Evolutionary conservation across 306 rosid genomes (phyloP).

Genomic region (Abrus precatorius): DNA sequence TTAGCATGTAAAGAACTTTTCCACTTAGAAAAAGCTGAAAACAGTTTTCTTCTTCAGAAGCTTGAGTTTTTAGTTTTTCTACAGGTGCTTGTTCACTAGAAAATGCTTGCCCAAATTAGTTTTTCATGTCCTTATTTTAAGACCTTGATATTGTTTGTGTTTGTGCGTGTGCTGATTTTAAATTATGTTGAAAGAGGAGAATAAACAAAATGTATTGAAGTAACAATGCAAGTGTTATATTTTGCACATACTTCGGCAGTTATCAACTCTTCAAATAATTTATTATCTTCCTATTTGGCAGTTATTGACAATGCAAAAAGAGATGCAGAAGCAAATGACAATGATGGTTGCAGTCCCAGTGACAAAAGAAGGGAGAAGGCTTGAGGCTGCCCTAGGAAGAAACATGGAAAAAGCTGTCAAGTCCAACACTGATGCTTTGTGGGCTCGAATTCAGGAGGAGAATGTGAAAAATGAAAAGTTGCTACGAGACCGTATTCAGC

Average conservation of each 20-base stretch:
- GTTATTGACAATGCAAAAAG: constrained; percentile 84
- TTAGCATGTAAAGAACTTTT: neutral
- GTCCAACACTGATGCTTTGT: constrained; percentile 80
- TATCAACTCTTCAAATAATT: constrained; percentile 31
- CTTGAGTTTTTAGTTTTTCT: constrained; percentile 26
- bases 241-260: constrained; percentile 32
- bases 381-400: constrained; percentile 82
- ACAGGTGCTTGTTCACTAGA: constrained; percentile 16
- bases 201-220: constrained; percentile 14
- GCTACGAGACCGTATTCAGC: constrained; percentile 73
- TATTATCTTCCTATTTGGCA: constrained; percentile 49
- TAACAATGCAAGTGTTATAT: constrained; percentile 11
- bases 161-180: constrained; percentile 3
- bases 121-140: constrained; percentile 14
- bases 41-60: neutral
- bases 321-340: constrained; percentile 90
- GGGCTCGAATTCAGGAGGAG: constrained; percentile 96
- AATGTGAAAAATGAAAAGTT: constrained; percentile 82
- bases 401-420: constrained; percentile 84
- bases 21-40: neutral
- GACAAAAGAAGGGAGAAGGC: constrained; percentile 91
- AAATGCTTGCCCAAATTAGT: constrained; percentile 7
- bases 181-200: neutral
- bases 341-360: constrained; percentile 77
- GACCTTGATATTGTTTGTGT: neutral